Evolutionary conservation across 371 early-diverging fungal species (phyloP), one percentile per base, ranked within the genome.

Genomic region (Lichtheimia corymbifera): DNA sequence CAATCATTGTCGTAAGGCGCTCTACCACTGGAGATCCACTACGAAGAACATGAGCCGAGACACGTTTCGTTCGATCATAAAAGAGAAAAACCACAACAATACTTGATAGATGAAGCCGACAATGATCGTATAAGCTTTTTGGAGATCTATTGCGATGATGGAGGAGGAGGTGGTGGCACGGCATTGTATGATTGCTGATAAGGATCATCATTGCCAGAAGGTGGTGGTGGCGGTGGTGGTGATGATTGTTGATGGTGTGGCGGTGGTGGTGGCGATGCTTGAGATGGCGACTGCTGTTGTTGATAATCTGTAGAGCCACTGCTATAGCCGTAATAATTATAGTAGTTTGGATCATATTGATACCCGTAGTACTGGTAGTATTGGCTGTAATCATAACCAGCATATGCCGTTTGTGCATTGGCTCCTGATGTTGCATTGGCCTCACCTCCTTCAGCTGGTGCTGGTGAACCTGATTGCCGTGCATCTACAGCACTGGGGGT

Each of bases 251-350:
- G 51, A 4, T 28, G 52, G n/a, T 14, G 27, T 9, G 61, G 22
- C 61, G 56, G 66, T 61, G 58, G 22, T 63, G 56, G 66, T 63
- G 58, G 56, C 43, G n/a, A 41, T n/a, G n/a, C 28, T 20, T 17
- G 24, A 44, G 35, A 35, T 13, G 62, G 20, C 58, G 58, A 65
- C 59, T 59, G 58, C 45, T 22, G 51, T 18, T 28, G 53, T 14
- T 20, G 27, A 49, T 59, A 50, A 22, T n/a, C 43, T 27, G 65
- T 1, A 49, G 58, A 20, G 45, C 60, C 60, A n/a, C 73, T 70
- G 11, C 55, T 62, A 53, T 81, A 80, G 50, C 80, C 73, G 43
- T 79, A 74, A 58, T 77, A 74, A 22, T 62, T 61, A 61, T 59
- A 66, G 45, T 71, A 47, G 63, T 49, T 62, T 25, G 73, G 59